phyloP scores from a whole-genome alignment of 2,329 filamentous ascomycete genomes.

The Penicillium italicum region DNA sequence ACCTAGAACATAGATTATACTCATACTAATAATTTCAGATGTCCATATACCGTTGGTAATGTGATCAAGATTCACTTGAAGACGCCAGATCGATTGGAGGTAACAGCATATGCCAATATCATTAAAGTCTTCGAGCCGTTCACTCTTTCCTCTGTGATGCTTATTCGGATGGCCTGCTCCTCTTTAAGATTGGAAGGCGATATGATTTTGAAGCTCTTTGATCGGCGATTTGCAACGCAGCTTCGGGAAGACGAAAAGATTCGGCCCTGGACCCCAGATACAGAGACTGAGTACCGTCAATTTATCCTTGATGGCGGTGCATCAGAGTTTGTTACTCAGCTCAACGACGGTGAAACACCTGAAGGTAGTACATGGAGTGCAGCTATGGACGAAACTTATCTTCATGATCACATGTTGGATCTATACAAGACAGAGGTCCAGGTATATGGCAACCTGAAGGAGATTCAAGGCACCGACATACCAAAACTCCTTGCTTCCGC shows the following conservation, averaged over 20 bases:
- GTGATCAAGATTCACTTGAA: slow-evolving; percentile 2
- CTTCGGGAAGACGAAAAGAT: slow-evolving; percentile 11
- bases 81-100: not conserved
- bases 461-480: slow-evolving; percentile 19
- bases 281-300: slow-evolving; percentile 14
- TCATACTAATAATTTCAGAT: slow-evolving; percentile 1
- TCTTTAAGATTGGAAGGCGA: slow-evolving; percentile 2
- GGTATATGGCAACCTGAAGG: slow-evolving; percentile 13
- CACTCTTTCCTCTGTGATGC: slow-evolving; percentile 16
- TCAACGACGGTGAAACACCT: slow-evolving; percentile 1
- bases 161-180: slow-evolving; percentile 8
- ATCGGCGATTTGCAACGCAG: slow-evolving; percentile 17
- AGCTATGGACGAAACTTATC: slow-evolving; percentile 16
- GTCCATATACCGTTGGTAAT: slow-evolving; percentile 6
- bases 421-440: slow-evolving; percentile 15
- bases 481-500: slow-evolving; percentile 12
- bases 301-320: slow-evolving; percentile 15
- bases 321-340: not conserved
- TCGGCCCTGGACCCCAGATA: slow-evolving; percentile 11
- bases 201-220: slow-evolving; percentile 20
- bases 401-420: slow-evolving; percentile 10
- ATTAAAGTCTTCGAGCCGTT: slow-evolving; percentile 17
- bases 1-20: too few species aligned
- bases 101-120: slow-evolving; percentile 3
- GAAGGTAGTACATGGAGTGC: slow-evolving; percentile 7